Conservation (phyloP, 164 flowering plant genomes). For the Macadamia tetraphylla region DNA sequence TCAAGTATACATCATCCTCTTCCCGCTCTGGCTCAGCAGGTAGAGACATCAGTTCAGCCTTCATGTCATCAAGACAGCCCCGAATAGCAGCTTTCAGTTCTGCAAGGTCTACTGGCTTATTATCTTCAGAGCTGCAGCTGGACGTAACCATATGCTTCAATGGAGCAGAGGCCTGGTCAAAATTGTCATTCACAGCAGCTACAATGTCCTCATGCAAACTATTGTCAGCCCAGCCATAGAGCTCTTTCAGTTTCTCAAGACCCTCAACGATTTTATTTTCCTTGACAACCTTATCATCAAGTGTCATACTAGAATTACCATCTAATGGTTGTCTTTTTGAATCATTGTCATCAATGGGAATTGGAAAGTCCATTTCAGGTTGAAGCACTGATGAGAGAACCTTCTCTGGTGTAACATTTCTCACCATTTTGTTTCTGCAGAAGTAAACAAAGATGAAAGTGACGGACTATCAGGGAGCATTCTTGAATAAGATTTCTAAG, state of each 20-base stretch:
- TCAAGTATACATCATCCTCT: constrained; percentile 77
- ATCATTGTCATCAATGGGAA: constrained; percentile 10
- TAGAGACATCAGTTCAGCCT: constrained; percentile 14
- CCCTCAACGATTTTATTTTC: constrained; percentile 8
- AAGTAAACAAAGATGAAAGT: too few relatives aligned
- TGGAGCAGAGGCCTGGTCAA: constrained; percentile 29
- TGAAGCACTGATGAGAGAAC: constrained; percentile 46
- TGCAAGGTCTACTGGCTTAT: constrained; percentile 2
- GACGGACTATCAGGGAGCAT: too few relatives aligned
- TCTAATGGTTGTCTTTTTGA: constrained; percentile 3
- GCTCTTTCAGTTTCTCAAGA: constrained; percentile 36
- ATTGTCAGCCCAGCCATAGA: constrained; percentile 62
- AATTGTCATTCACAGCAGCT: constrained; percentile 47
- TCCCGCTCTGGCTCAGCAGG: constrained; percentile 88
- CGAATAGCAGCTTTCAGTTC: constrained; percentile 13
- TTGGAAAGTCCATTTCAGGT: constrained; percentile 24
- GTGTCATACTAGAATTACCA: constrained; percentile 15
- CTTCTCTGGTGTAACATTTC: constrained; percentile 15
- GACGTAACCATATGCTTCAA: too few relatives aligned
- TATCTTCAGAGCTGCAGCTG: too few relatives aligned
- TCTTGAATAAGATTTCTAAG: background rate
- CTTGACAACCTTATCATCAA: constrained; percentile 2
- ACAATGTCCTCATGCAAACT: constrained; percentile 69
- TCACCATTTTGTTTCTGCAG: background rate
- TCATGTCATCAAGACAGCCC: constrained; percentile 9